phyloP scores from a whole-genome alignment of 2,329 filamentous ascomycete genomes.

The Phialocephala sp. region DNA sequence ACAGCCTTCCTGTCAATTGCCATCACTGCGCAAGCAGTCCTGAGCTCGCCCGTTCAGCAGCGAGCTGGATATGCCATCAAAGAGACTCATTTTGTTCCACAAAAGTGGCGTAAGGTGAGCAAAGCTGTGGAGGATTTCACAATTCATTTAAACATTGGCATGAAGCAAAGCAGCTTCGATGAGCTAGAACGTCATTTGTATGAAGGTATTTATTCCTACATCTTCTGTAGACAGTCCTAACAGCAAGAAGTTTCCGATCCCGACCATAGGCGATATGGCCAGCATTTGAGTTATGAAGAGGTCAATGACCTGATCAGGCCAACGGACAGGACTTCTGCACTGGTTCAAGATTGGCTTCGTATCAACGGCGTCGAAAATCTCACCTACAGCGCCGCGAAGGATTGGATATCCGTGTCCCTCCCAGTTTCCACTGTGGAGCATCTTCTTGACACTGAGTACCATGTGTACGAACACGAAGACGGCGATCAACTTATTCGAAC shows the following conservation, averaged over 20 bases:
- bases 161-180: constrained; percentile 61
- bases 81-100: constrained; percentile 59
- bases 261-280: constrained; percentile 57
- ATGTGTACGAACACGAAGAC: constrained; percentile 58
- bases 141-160: constrained; percentile 60
- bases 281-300: constrained; percentile 56
- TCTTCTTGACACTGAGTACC: constrained; percentile 58
- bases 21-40: constrained; percentile 10
- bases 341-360: constrained; percentile 61
- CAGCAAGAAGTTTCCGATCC: constrained; percentile 54
- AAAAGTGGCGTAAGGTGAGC: constrained; percentile 54
- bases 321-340: constrained; percentile 53
- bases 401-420: constrained; percentile 60
- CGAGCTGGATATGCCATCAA: constrained; percentile 57
- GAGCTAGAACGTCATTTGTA: constrained; percentile 60
- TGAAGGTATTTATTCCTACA: constrained; percentile 47
- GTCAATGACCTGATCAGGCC: constrained; percentile 60
- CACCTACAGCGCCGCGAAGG: constrained; percentile 56
- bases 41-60: constrained; percentile 41
- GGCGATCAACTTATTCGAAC: constrained; percentile 58
- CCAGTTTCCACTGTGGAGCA: constrained; percentile 56
- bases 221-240: not conserved
- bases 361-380: constrained; percentile 55
- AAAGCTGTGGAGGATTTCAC: constrained; percentile 53
- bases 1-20: not conserved